phyloP scores from a whole-genome alignment of 805 yeast species.

The Barnettozyma californica region DNA sequence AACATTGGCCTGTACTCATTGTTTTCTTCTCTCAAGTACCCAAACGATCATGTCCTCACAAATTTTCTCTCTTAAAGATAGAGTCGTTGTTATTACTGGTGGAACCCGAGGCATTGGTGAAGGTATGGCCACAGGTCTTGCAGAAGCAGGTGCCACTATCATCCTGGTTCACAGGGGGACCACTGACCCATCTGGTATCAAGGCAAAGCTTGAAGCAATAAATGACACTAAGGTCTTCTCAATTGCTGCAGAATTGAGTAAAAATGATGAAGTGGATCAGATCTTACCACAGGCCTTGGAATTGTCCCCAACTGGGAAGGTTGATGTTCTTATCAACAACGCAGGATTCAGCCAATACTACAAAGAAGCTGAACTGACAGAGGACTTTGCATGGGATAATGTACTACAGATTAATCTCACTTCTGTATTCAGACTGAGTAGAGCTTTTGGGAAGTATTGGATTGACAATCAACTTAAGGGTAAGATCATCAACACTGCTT shows the following conservation, averaged over 20 bases:
- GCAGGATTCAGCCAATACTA: constrained; percentile 79
- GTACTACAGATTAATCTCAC: constrained; percentile 70
- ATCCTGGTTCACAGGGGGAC: constrained; percentile 32
- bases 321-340: constrained; percentile 80
- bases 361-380: constrained; percentile 39
- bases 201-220: constrained; percentile 38
- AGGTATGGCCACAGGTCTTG: constrained; percentile 74
- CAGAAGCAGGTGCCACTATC: constrained; percentile 84
- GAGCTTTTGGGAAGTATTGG: constrained; percentile 56
- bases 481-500: constrained; percentile 77
- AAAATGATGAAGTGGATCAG: constrained; percentile 18
- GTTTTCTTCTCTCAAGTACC: too few relatives aligned
- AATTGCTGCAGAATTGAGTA: constrained; percentile 25
- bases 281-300: constrained; percentile 34
- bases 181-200: constrained; percentile 16
- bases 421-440: constrained; percentile 74
- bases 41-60: constrained; percentile 31
- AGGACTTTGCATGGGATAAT: constrained; percentile 51
- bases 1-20: too few relatives aligned
- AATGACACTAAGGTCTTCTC: constrained; percentile 52
- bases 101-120: constrained; percentile 78
- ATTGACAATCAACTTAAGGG: constrained; percentile 56
- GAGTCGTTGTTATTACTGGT: constrained; percentile 78
- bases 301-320: constrained; percentile 56
- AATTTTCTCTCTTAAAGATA: constrained; percentile 73